Conservation (phyloP, 1,284 basidiomycete genomes). For the Leccinum pachyderme region DNA sequence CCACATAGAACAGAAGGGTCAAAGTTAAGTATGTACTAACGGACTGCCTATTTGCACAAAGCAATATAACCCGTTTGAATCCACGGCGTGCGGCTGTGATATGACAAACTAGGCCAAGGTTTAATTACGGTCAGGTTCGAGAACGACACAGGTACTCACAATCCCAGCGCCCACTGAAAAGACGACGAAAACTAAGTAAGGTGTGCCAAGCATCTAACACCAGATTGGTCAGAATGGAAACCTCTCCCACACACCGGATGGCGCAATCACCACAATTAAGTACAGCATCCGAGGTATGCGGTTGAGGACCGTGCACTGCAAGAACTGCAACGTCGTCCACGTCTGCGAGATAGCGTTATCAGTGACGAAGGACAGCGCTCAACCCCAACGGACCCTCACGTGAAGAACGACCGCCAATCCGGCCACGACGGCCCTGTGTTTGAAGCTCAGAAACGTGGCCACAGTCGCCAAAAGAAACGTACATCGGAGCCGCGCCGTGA, state of each 20-base stretch:
- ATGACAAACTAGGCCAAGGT: constrained; percentile 35
- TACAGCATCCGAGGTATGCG: constrained; percentile 20
- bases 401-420: constrained; percentile 50
- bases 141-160: constrained; percentile 20
- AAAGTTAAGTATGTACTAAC: constrained; percentile 33
- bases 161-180: constrained; percentile 28
- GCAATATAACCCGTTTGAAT: constrained; percentile 51
- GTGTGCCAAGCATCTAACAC: constrained; percentile 38
- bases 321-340: constrained; percentile 38
- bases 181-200: constrained; percentile 37
- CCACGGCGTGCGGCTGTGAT: constrained; percentile 34
- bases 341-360: constrained; percentile 29
- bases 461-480: constrained; percentile 15
- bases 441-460: neutral
- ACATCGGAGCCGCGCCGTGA: constrained; percentile 55
- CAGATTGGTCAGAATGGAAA: constrained; percentile 11
- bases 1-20: constrained; percentile 8
- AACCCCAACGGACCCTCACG: constrained; percentile 30
- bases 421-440: constrained; percentile 45
- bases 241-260: constrained; percentile 3
- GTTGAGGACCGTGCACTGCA: constrained; percentile 9
- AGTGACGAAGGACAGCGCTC: neutral
- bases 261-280: constrained; percentile 15
- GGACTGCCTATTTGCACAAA: constrained; percentile 35
- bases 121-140: constrained; percentile 9